Conservation (phyloP, 257 asterid species). For the Avicennia marina region DNA sequence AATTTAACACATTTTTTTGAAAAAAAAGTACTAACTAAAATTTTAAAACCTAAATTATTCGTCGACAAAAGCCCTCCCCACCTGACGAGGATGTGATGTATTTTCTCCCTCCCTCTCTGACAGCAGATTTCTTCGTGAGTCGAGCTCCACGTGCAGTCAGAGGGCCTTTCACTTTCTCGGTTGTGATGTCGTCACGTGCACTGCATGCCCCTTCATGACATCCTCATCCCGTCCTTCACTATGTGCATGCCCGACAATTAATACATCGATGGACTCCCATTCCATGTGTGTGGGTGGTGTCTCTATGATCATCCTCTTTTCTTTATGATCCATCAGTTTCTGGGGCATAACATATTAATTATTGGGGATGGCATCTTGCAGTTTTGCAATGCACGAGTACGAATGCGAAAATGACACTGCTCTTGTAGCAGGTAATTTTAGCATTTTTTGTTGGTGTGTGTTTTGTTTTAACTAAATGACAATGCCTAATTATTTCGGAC, state of each 20-base stretch:
- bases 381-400: neutral
- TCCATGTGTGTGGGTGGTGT: too few species aligned
- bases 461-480: too few species aligned
- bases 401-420: slow-evolving; percentile 16
- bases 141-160: slow-evolving; percentile 34
- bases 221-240: neutral
- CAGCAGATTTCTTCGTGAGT: slow-evolving; percentile 9
- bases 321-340: slow-evolving; percentile 15
- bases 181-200: slow-evolving; percentile 33
- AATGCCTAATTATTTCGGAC: too few species aligned
- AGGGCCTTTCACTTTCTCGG: slow-evolving; percentile 20
- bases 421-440: too few species aligned
- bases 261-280: too few species aligned
- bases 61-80: slow-evolving; percentile 9
- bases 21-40: too few species aligned
- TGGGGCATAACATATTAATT: slow-evolving; percentile 17
- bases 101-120: neutral
- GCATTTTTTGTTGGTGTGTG: too few species aligned
- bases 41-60: slow-evolving; percentile 1
- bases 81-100: slow-evolving; percentile 5
- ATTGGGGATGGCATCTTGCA: neutral
- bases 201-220: slow-evolving; percentile 16
- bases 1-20: too few species aligned
- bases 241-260: slow-evolving; percentile 19
- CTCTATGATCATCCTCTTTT: too few species aligned